A percentile compares a stretch with the other conserved stretches of the same genome.
phyloP scores from a whole-genome alignment of 2,329 filamentous ascomycete genomes.

The Alternaria gansuensis region DNA sequence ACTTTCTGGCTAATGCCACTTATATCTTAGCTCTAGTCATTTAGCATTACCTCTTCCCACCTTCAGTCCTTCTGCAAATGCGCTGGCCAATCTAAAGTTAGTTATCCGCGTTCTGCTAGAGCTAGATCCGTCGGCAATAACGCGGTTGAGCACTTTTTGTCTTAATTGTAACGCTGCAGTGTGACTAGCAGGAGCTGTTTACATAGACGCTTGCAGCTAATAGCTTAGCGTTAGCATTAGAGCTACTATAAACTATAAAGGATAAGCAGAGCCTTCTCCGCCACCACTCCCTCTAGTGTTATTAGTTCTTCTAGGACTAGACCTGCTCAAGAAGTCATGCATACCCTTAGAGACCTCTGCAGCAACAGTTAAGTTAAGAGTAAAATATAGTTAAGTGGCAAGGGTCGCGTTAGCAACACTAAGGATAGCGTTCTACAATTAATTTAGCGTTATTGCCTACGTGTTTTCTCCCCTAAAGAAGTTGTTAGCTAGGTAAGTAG shows the following conservation, averaged over 20 bases:
- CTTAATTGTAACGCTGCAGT: conserved; percentile 13
- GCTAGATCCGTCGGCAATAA: background rate
- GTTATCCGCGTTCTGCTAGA: background rate
- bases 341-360: conserved; percentile 5
- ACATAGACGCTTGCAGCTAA: conserved; percentile 8
- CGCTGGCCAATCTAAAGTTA: conserved; percentile 8
- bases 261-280: conserved; percentile 12
- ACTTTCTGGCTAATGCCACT: conserved; percentile 9
- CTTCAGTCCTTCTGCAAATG: conserved; percentile 9
- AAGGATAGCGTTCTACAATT: conserved; percentile 2
- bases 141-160: conserved; percentile 7
- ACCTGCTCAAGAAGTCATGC: conserved; percentile 6
- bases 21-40: conserved; percentile 7
- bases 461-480: conserved; percentile 11
- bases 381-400: background rate
- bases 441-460: conserved; percentile 9
- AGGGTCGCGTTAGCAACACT: background rate
- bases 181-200: conserved; percentile 5
- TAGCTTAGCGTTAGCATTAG: conserved; percentile 6
- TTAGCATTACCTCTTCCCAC: conserved; percentile 8
- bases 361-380: conserved; percentile 4
- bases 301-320: conserved; percentile 9
- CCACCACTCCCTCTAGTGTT: conserved; percentile 11
- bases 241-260: background rate
- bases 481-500: background rate